Evolutionary conservation across 257 asterid genomes (phyloP), one percentile per base, ranked within the genome.

Genomic region (Eustoma russellianum): DNA sequence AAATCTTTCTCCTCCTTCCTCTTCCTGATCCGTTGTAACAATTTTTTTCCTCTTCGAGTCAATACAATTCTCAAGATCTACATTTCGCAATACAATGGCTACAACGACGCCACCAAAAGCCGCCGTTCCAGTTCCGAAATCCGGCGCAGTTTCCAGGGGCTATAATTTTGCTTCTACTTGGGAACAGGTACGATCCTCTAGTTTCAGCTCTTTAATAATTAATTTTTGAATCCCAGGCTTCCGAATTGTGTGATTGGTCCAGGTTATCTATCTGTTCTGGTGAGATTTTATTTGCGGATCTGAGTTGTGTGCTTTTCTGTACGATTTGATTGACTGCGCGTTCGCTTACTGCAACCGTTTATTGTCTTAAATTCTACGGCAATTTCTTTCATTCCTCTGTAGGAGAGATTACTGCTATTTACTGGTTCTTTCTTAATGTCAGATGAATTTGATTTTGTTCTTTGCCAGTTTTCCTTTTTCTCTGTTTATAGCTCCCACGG

Each of bases 91-190:
- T 38, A 41, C 17, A 5, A 75, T 81, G 94, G 74, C 82, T 45
- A 60, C 85, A 48, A 38, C 74, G 57, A 54, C 75, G 28, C 59
- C 60, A 1, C 30, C 59, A 5, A 75, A 70, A 43, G 53, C 82
- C 30, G 72, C 78, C 50, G 78, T 67, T 67, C 46, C 74, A 34
- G 77, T 79, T 18, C 85, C 92, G 1, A 82, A 75, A 66, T 80
- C 91, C 30, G 97, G 90, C 66, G 94, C 94, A 48, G 75, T 92
- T 69, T 88, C 95, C 49, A 85, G 76, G 68, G 94, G 97, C 66
- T 92, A 88, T 74, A 92, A 85, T 65, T 92, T 92, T 17, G 93
- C 95, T 73, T 92, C 99, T 68, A 79, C 74, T 48, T 88, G 99
- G 99, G 99, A 92, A 59, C 95, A 85, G 77, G 99, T 92, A 46